Evolutionary conservation across 2,329 filamentous ascomycete species (phyloP).

Genomic region (Mycosphaerelloides madeirae): DNA sequence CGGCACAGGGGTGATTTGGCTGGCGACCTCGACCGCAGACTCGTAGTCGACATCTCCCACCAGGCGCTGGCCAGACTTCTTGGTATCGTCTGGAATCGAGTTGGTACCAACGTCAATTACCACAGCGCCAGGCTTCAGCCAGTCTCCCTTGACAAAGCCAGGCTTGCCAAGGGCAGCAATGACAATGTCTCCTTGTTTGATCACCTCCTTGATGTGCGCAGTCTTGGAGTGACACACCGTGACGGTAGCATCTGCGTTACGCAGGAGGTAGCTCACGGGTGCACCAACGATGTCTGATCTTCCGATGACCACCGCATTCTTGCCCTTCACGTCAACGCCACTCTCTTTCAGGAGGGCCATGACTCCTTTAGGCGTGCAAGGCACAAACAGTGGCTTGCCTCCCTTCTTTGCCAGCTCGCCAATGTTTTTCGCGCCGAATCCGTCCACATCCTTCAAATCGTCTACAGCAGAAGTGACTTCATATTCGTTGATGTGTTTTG

Average conservation of each 20-base stretch:
- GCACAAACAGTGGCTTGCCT: conserved; percentile 80
- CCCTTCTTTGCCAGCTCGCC: conserved; percentile 95
- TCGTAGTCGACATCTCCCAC: conserved; percentile 95
- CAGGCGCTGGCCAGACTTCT: conserved; percentile 86
- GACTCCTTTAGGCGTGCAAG: conserved; percentile 94
- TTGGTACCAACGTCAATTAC: conserved; percentile 98
- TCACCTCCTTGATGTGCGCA: conserved; percentile 62
- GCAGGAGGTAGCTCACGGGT: conserved; percentile 90
- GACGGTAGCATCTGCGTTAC: conserved; percentile 93
- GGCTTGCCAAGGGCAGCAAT: conserved; percentile 87
- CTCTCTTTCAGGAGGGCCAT: conserved; percentile 86
- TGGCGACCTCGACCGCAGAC: conserved; percentile 76
- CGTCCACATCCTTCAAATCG: conserved; percentile 95
- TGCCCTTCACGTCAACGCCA: conserved; percentile 77
- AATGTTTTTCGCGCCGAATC: conserved; percentile 90
- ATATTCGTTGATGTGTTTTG: conserved; percentile 85
- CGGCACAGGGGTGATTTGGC: conserved; percentile 90
- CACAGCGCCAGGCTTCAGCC: conserved; percentile 90
- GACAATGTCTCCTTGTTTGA: conserved; percentile 83
- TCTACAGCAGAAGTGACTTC: conserved; percentile 82
- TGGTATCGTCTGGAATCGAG: conserved; percentile 81
- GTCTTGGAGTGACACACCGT: conserved; percentile 95
- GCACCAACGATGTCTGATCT: conserved; percentile 96
- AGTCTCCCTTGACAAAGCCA: conserved; percentile 86
- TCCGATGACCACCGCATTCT: conserved; percentile 90